phyloP scores from a whole-genome alignment of 768 basidiomycete genomes.

The Pluteus cervinus region DNA sequence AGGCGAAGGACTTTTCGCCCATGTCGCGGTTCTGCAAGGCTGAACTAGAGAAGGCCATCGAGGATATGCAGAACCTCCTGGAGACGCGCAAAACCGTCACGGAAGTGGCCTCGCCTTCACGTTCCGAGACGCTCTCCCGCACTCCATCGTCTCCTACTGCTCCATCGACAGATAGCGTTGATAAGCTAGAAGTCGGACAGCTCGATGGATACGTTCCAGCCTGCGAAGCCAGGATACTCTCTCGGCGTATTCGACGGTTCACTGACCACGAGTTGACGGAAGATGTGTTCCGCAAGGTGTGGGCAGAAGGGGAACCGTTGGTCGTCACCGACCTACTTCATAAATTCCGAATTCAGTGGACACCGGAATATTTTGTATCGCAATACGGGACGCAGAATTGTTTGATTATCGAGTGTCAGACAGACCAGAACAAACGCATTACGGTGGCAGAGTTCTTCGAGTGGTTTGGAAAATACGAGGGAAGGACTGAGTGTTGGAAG shows the following conservation, averaged over 20 bases:
- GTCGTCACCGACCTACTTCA: conserved; percentile 63
- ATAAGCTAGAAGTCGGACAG: background rate
- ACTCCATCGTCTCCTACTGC: too few relatives aligned
- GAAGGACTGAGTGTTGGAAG: conserved; percentile 57
- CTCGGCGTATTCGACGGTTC: too few relatives aligned
- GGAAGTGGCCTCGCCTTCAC: background rate
- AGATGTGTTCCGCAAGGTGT: conserved; percentile 58
- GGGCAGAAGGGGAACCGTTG: conserved; percentile 71
- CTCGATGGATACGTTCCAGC: too few relatives aligned
- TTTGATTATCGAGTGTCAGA: conserved; percentile 80
- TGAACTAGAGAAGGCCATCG: conserved; percentile 62
- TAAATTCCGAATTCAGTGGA: conserved; percentile 70
- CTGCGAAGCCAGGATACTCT: too few relatives aligned
- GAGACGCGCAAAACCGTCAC: conserved; percentile 10
- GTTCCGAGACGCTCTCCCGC: conserved; percentile 14
- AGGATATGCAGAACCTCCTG: conserved; percentile 60
- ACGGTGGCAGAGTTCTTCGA: conserved; percentile 78
- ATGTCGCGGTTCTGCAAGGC: conserved; percentile 67
- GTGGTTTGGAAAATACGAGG: conserved; percentile 65
- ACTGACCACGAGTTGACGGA: conserved; percentile 45
- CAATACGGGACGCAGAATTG: conserved; percentile 60
- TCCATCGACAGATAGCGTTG: conserved; percentile 6
- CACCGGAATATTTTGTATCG: conserved; percentile 73
- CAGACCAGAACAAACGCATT: conserved; percentile 52
- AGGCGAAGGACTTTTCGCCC: conserved; percentile 62